A percentile compares a stretch with the other conserved stretches of the same genome.
phyloP scores from a whole-genome alignment of 2,329 filamentous ascomycete species.

The Pyrenochaeta sp. region DNA sequence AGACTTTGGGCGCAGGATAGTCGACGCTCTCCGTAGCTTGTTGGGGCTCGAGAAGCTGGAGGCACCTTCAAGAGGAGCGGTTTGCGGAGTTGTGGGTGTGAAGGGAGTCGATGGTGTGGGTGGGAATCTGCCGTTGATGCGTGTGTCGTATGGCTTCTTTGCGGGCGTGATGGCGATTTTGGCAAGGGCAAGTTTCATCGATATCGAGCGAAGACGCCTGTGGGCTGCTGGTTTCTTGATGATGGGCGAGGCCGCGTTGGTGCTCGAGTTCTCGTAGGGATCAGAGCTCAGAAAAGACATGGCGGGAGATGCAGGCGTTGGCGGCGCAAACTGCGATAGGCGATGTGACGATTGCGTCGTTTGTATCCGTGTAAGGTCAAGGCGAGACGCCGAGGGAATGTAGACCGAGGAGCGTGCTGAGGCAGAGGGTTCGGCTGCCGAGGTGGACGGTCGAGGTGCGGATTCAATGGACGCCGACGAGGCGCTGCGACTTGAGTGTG shows the following conservation, averaged over 20 bases:
- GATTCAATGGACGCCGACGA: slow-evolving; percentile 30
- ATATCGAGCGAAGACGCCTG: slow-evolving; percentile 48
- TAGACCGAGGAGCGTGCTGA: slow-evolving; percentile 40
- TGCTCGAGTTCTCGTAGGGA: slow-evolving; percentile 45
- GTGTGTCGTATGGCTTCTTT: slow-evolving; percentile 42
- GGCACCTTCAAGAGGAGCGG: slow-evolving; percentile 37
- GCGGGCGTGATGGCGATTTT: slow-evolving; percentile 48
- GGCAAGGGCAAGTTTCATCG: slow-evolving; percentile 47
- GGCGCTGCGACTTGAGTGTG: slow-evolving; percentile 33
- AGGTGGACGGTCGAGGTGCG: slow-evolving; percentile 32
- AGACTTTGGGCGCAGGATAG: slow-evolving; percentile 38
- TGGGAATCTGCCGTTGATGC: slow-evolving; percentile 31
- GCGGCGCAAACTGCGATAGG: slow-evolving; percentile 30
- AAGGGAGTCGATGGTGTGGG: slow-evolving; percentile 37
- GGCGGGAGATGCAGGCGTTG: slow-evolving; percentile 41
- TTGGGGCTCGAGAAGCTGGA: slow-evolving; percentile 27
- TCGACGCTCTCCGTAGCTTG: slow-evolving; percentile 43
- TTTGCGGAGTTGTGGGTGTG: slow-evolving; percentile 45
- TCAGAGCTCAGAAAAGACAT: slow-evolving; percentile 51
- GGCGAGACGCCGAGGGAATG: slow-evolving; percentile 25
- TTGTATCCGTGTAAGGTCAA: slow-evolving; percentile 22
- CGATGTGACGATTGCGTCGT: slow-evolving; percentile 30
- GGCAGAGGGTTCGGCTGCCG: slow-evolving; percentile 18
- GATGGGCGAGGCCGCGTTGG: slow-evolving; percentile 41
- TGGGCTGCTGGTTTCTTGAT: slow-evolving; percentile 46